Evolutionary conservation across 1,139 yeast species (phyloP), one percentile per base, ranked within the genome.

Genomic region (Nematodospora anomalae): DNA sequence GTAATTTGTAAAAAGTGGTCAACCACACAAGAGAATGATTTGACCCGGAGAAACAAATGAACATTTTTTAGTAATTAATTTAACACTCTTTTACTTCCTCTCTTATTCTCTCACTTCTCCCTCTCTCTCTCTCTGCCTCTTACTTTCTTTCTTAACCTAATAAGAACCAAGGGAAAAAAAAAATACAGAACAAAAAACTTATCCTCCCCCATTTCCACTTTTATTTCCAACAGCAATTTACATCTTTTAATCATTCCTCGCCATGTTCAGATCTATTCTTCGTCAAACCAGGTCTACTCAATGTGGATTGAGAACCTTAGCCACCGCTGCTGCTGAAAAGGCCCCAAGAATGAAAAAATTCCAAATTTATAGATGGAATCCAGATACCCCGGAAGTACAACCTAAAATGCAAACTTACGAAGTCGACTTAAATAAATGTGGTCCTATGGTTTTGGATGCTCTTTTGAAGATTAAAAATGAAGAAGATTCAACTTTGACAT

Each of bases 381-480:
- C 99, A 40, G 99, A 92, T 60, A 79, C 88, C 42, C 99, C 98
- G 37, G 92, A 87, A 53, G 81, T 80, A 53, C 89, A 90, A 73
- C 98, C 99, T 43, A 72, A 74, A 49, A 77, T 92, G 80, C 83
- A 88, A 67, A 75, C 79, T 45, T 92, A 85, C 68, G 75, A 86
- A 50, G 75, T 92, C 40, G 96, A 92, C 62, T 76, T 94, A 62
- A 83, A 88, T 68, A 70, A 83, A 39, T 87, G 96, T 67, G 99
- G 99, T 45, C 98, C 98, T 44, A 92, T 92, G 98, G 87, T 94
- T 38, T 76, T 92, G 58, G 99, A 92, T 65, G 98, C 98, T 28
- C 68, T 92, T 47, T 67, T 92, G 53, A 92, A 90, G 67, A 89
- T 92, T 66, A 92, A 92, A 71, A 89, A 89, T 64, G 98, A 92